Conservation (phyloP, 1,139 yeast genomes). For the Kodamaea alishanica region DNA sequence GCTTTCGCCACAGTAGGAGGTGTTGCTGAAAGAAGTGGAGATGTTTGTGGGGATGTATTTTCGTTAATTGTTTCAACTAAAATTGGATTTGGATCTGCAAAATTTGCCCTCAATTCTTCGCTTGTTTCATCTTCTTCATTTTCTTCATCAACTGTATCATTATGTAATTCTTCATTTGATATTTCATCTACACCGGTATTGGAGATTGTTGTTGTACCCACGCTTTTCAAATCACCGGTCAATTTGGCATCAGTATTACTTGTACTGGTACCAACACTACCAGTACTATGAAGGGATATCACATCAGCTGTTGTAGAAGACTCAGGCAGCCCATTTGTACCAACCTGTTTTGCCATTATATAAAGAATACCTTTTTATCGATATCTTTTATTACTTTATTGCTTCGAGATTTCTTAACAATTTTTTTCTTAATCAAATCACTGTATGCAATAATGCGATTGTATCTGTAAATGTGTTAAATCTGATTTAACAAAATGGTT, state of each 20-base stretch:
- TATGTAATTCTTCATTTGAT: no score
- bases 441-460: no score
- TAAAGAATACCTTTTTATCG: no score
- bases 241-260: not conserved
- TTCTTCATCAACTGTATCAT: constrained; percentile 5
- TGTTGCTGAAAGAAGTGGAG: constrained; percentile 73
- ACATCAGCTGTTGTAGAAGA: not conserved
- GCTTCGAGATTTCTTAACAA: no score
- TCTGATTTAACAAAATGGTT: no score
- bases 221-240: not conserved
- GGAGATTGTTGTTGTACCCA: no score
- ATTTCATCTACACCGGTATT: no score
- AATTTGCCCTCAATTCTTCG: constrained; percentile 14
- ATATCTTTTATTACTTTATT: no score
- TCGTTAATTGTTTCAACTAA: constrained; percentile 1
- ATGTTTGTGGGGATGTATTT: constrained; percentile 41
- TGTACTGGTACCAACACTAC: not conserved
- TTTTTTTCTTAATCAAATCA: no score
- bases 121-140: constrained; percentile 12
- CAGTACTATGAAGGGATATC: not conserved
- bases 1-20: constrained; percentile 91
- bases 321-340: no score
- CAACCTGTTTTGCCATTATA: no score
- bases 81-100: constrained; percentile 9
- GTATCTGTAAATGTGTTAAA: no score